Evolutionary conservation across 177 flowering plant species (phyloP).

Genomic region (Vitis hybrid): DNA sequence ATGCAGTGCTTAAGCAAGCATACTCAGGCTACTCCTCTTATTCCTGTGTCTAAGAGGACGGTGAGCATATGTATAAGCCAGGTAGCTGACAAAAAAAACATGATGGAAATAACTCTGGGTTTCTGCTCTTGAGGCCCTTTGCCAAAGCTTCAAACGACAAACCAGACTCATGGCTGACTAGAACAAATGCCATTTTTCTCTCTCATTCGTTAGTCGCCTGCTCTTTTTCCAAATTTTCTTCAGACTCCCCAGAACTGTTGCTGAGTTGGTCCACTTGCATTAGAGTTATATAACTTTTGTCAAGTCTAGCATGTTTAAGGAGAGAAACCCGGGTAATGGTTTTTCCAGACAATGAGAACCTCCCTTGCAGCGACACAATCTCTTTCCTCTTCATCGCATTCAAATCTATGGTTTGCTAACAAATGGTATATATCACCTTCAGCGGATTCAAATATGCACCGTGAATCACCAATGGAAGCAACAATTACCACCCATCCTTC

Average conservation of each 20-base stretch:
- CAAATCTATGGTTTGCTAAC: too few species aligned
- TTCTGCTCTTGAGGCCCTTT: conserved; percentile 64
- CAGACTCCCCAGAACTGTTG: conserved; percentile 25
- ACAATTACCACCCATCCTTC: too few species aligned
- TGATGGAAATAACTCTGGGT: conserved; percentile 48
- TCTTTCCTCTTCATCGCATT: too few species aligned
- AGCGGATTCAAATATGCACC: too few species aligned
- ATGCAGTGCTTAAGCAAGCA: conserved; percentile 63
- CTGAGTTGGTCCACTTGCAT: conserved; percentile 38
- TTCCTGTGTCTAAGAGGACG: conserved; percentile 74
- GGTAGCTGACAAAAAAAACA: conserved; percentile 65
- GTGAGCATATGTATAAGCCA: conserved; percentile 74
- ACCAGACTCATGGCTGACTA: conserved; percentile 82
- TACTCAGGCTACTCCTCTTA: conserved; percentile 68
- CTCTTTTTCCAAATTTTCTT: conserved; percentile 60
- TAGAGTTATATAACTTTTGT: conserved; percentile 30
- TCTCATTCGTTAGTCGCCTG: conserved; percentile 73
- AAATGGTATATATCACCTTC: too few species aligned
- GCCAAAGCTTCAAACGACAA: conserved; percentile 74
- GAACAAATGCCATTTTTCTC: conserved; percentile 62
- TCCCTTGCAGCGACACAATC: conserved; percentile 61
- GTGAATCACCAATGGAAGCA: too few species aligned
- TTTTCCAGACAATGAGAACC: conserved; percentile 67
- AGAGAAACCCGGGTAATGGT: conserved; percentile 56
- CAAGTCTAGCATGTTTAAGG: conserved; percentile 66